Percentiles rank a stretch among this genome's conserved stretches.
phyloP scores from a whole-genome alignment of 2,329 filamentous ascomycete genomes.

The Ophiostoma triangulosporum region DNA sequence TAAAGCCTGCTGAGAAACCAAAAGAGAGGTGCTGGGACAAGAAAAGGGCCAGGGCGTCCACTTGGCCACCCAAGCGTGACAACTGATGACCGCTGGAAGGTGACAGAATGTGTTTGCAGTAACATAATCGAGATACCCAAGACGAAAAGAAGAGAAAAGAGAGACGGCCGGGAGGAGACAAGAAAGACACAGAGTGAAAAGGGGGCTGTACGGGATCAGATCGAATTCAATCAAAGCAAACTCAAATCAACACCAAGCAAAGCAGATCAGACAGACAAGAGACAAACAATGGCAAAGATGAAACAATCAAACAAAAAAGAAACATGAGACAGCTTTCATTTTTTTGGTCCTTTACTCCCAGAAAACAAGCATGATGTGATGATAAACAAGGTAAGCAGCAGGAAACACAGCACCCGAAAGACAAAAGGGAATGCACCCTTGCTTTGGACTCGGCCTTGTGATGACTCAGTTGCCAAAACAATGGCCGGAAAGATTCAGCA shows the following conservation, averaged over 20 bases:
- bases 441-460: not conserved
- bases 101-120: not conserved
- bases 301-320: not conserved
- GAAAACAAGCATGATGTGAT: not conserved
- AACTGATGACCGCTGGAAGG: not conserved
- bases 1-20: not conserved
- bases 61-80: not conserved
- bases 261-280: not conserved
- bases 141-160: not conserved
- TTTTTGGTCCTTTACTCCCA: slow-evolving; percentile 2
- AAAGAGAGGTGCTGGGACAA: not conserved
- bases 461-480: not conserved
- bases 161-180: not conserved
- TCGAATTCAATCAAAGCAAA: not conserved
- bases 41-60: not conserved
- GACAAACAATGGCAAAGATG: not conserved
- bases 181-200: not conserved
- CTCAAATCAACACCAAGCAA: too few species aligned
- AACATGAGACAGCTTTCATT: slow-evolving; percentile 3
- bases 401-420: not conserved
- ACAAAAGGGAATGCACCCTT: not conserved
- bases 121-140: not conserved
- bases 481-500: not conserved
- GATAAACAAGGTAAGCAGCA: not conserved
- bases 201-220: not conserved